phyloP scores from a whole-genome alignment of 2,329 filamentous ascomycete species.

The Cladorrhinum sp. region DNA sequence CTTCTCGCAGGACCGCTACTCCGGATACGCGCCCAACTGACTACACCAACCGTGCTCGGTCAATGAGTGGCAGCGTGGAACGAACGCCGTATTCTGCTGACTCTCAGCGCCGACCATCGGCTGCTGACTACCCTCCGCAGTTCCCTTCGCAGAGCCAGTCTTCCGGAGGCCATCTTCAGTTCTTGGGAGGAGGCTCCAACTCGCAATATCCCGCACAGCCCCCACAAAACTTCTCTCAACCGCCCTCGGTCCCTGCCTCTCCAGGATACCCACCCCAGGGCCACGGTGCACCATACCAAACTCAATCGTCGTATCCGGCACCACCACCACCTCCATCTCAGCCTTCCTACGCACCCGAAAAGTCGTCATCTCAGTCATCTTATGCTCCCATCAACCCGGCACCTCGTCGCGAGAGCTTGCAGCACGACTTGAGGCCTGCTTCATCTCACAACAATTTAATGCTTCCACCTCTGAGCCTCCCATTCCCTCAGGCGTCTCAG shows the following conservation, averaged over 20 bases:
- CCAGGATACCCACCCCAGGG: slow-evolving; percentile 30
- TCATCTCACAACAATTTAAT: slow-evolving; percentile 11
- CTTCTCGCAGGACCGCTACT: slow-evolving; percentile 34
- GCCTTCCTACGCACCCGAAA: slow-evolving; percentile 28
- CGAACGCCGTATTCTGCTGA: slow-evolving; percentile 32
- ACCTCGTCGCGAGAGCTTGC: slow-evolving; percentile 25
- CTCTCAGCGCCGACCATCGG: slow-evolving; percentile 33
- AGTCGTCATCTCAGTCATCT: slow-evolving; percentile 31
- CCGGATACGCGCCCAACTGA: slow-evolving; percentile 29
- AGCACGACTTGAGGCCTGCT: slow-evolving; percentile 18
- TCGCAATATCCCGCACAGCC: slow-evolving; percentile 28
- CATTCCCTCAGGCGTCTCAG: slow-evolving; percentile 10
- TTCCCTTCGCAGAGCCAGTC: slow-evolving; percentile 27
- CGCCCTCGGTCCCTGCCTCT: slow-evolving; percentile 34
- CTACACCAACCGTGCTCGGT: slow-evolving; percentile 33
- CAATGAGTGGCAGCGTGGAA: slow-evolving; percentile 33
- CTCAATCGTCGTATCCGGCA: slow-evolving; percentile 20
- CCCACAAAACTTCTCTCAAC: slow-evolving; percentile 25
- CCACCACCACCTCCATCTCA: slow-evolving; percentile 27
- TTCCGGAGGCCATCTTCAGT: slow-evolving; percentile 29
- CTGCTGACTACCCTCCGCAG: slow-evolving; percentile 32
- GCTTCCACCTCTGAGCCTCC: slow-evolving; percentile 18
- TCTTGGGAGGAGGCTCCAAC: slow-evolving; percentile 26
- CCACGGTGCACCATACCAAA: slow-evolving; percentile 19
- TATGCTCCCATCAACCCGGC: slow-evolving; percentile 28